Evolutionary conservation across 805 yeast species (phyloP).

Genomic region (Teunomyces funiuensis): DNA sequence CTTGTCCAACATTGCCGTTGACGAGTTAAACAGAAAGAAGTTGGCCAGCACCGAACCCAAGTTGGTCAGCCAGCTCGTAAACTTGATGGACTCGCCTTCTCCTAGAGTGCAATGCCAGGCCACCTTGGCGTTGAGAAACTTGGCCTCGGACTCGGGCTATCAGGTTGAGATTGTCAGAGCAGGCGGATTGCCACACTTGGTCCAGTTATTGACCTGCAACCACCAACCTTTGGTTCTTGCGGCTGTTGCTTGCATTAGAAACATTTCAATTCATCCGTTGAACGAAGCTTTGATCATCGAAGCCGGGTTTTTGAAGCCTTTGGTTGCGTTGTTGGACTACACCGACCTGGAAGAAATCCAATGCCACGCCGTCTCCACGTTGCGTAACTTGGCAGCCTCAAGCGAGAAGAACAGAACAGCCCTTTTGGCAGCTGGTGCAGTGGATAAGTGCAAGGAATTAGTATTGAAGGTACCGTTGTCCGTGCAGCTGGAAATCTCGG

Average conservation of each 20-base stretch:
- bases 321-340: constrained; percentile 80
- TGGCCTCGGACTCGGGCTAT: constrained; percentile 94
- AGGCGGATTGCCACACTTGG: constrained; percentile 92
- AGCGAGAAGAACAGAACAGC: constrained; percentile 91
- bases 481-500: constrained; percentile 94
- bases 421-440: constrained; percentile 92
- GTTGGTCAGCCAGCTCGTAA: constrained; percentile 82
- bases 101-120: constrained; percentile 99
- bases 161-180: constrained; percentile 95
- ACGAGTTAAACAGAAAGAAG: constrained; percentile 84
- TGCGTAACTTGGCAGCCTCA: constrained; percentile 94
- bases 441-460: constrained; percentile 84
- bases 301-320: constrained; percentile 92
- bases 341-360: constrained; percentile 93
- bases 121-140: constrained; percentile 89
- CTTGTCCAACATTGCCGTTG: constrained; percentile 94
- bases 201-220: constrained; percentile 81
- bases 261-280: constrained; percentile 93
- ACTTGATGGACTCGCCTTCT: constrained; percentile 87
- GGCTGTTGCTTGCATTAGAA: constrained; percentile 97
- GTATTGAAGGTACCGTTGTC: constrained; percentile 84
- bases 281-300: constrained; percentile 95
- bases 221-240: constrained; percentile 93
- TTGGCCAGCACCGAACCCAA: constrained; percentile 91
- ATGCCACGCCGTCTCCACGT: constrained; percentile 96